Percentiles rank a stretch among this genome's conserved stretches.
Evolutionary conservation across 192 early-diverging fungal genomes (phyloP).

Genomic region (Coemansia reversa): DNA sequence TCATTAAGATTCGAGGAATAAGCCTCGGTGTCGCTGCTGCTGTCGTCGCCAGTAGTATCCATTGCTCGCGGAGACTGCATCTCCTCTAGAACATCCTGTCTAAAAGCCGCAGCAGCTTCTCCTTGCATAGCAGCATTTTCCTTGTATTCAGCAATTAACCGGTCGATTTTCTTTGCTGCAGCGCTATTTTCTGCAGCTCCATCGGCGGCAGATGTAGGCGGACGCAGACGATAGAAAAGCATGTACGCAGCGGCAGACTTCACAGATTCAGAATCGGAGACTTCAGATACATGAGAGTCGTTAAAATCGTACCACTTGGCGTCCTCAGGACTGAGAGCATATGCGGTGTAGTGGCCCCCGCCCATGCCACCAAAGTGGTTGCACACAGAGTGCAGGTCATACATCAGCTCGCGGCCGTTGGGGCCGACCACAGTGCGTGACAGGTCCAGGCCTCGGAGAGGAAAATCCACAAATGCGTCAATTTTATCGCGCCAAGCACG

Average conservation of each 20-base stretch:
- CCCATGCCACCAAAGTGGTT: slow-evolving; percentile 83
- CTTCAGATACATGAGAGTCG: slow-evolving; percentile 63
- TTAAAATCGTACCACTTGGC: slow-evolving; percentile 79
- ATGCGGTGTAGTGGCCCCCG: slow-evolving; percentile 85
- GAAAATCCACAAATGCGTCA: slow-evolving; percentile 71
- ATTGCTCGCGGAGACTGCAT: slow-evolving; percentile 12
- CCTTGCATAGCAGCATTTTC: slow-evolving; percentile 4
- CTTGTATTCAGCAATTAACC: slow-evolving; percentile 22
- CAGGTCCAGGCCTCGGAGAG: slow-evolving; percentile 63
- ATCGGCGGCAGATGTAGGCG: not conserved
- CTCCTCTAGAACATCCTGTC: not conserved
- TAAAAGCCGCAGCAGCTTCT: not conserved
- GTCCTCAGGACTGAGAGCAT: slow-evolving; percentile 67
- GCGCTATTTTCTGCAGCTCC: not conserved
- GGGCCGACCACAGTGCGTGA: slow-evolving; percentile 49
- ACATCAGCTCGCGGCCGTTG: slow-evolving; percentile 47
- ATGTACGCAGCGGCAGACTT: slow-evolving; percentile 51
- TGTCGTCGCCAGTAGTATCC: slow-evolving; percentile 6
- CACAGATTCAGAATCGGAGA: slow-evolving; percentile 19
- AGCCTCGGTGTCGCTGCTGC: slow-evolving; percentile 10
- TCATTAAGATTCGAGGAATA: not conserved
- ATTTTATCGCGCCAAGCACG: slow-evolving; percentile 71
- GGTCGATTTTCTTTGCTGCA: slow-evolving; percentile 25
- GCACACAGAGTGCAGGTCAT: slow-evolving; percentile 75
- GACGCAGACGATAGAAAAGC: slow-evolving; percentile 46